Conservation (phyloP, 2,329 filamentous ascomycete genomes). For the Apiospora hydei region DNA sequence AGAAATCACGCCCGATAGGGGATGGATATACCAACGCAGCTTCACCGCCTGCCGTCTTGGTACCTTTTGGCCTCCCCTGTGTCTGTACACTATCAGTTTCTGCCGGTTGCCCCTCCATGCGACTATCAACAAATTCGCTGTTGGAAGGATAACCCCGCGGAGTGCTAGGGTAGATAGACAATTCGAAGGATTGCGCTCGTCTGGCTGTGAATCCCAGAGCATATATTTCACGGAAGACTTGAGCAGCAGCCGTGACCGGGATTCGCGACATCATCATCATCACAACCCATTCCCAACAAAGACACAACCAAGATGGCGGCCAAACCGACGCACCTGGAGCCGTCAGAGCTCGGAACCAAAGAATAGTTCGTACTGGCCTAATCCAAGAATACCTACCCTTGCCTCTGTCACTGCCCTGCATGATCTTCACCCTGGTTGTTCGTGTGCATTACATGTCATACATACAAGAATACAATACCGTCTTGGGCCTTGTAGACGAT, state of each 20-base stretch:
- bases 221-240: neutral
- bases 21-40: neutral
- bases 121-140: constrained; percentile 5
- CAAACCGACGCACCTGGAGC: constrained; percentile 73
- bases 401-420: constrained; percentile 13
- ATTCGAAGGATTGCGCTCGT: neutral
- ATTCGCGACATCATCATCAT: neutral
- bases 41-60: constrained; percentile 13
- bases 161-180: neutral
- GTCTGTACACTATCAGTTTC: constrained; percentile 22
- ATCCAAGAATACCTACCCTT: neutral
- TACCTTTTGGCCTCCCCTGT: neutral
- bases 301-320: neutral
- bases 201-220: neutral
- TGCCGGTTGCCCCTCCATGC: constrained; percentile 28
- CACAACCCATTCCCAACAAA: neutral
- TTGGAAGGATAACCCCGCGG: constrained; percentile 4
- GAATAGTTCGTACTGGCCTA: constrained; percentile 72
- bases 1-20: neutral
- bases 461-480: neutral
- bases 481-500: neutral
- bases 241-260: neutral
- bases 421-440: neutral
- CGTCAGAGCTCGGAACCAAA: constrained; percentile 84
- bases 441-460: neutral